Evolutionary conservation across 768 basidiomycete genomes (phyloP).

Genomic region (Tremella fuciformis): DNA sequence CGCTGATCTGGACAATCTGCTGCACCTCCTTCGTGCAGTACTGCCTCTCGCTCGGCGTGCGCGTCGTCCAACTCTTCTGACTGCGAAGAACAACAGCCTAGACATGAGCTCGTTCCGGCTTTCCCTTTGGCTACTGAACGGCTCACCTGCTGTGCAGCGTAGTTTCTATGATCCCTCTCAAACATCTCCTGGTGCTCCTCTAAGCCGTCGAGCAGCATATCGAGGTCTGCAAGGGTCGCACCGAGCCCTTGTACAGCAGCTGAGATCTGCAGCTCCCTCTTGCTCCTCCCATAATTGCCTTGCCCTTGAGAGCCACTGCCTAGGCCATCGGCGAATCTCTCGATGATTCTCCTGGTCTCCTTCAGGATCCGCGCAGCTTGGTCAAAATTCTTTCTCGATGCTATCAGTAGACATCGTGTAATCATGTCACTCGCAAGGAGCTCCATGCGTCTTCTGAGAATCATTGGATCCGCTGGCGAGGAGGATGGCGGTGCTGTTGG

Average conservation of each 20-base stretch:
- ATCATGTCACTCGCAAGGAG: constrained; percentile 96
- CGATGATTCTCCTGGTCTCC: constrained; percentile 76
- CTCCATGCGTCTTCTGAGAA: constrained; percentile 93
- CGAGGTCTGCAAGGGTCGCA: constrained; percentile 81
- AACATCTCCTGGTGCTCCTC: constrained; percentile 89
- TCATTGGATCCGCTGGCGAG: constrained; percentile 58
- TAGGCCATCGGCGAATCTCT: constrained; percentile 76
- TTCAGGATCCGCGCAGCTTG: constrained; percentile 85
- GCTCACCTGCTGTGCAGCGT: constrained; percentile 89
- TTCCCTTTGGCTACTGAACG: too few relatives aligned
- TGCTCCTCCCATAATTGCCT: constrained; percentile 24
- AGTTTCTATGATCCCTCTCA: constrained; percentile 88
- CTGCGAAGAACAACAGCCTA: constrained; percentile 94
- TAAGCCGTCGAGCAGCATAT: constrained; percentile 77
- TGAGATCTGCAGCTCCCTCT: constrained; percentile 72
- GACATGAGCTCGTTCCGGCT: neutral
- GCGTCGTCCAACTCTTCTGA: constrained; percentile 91
- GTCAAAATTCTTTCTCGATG: constrained; percentile 81
- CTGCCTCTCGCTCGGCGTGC: constrained; percentile 82
- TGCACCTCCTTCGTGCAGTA: constrained; percentile 80
- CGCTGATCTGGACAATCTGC: constrained; percentile 29
- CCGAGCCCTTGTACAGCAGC: constrained; percentile 75
- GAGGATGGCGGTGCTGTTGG: constrained; percentile 45
- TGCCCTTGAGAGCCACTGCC: constrained; percentile 55
- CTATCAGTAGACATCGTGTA: constrained; percentile 85